These are phyloP conservation scores for Penicillium cinerascens DNA, from an alignment of 495 filamentous ascomycete genomes.

Conservation along the genomic window DNA sequence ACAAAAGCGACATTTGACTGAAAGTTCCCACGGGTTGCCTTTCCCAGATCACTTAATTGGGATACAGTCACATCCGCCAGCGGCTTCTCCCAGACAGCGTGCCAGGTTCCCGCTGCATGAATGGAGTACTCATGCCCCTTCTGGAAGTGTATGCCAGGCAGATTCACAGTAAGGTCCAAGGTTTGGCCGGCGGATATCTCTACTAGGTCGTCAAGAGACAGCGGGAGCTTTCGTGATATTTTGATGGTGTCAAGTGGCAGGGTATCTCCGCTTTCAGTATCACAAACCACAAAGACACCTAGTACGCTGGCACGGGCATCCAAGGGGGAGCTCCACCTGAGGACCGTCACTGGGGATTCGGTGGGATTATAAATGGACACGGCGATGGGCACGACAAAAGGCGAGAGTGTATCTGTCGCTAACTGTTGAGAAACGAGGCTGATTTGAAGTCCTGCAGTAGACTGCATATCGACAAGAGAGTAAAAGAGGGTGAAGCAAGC, in stretches of 20 bases:
- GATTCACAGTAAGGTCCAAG: conserved; percentile 10
- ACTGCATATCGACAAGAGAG: conserved; percentile 1
- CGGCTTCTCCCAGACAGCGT: conserved; percentile 27
- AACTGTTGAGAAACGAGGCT: conserved; percentile 13
- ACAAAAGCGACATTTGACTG: conserved; percentile 17
- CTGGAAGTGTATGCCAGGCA: conserved; percentile 16
- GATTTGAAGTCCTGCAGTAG: conserved; percentile 18
- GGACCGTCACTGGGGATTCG: conserved; percentile 39
- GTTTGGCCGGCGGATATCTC: conserved; percentile 32
- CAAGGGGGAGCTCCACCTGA: conserved; percentile 48
- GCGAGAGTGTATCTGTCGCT: conserved; percentile 15
- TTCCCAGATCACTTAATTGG: conserved; percentile 15
- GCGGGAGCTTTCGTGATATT: conserved; percentile 43
- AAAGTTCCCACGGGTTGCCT: conserved; percentile 21
- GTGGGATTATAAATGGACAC: conserved; percentile 43
- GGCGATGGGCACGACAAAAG: conserved; percentile 16
- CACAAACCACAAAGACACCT: conserved; percentile 43
- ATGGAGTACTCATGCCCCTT: conserved; percentile 26
- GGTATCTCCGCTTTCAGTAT: conserved; percentile 24
- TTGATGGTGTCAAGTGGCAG: conserved; percentile 41
- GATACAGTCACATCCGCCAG: conserved; percentile 18
- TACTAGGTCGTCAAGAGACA: conserved; percentile 38
- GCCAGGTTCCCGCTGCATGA: conserved; percentile 30
- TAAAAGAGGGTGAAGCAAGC: no score
- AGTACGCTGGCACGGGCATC: conserved; percentile 44